Evolutionary conservation across 345 rosid species (phyloP).

Genomic region (Rhodomyrtus tomentosa): DNA sequence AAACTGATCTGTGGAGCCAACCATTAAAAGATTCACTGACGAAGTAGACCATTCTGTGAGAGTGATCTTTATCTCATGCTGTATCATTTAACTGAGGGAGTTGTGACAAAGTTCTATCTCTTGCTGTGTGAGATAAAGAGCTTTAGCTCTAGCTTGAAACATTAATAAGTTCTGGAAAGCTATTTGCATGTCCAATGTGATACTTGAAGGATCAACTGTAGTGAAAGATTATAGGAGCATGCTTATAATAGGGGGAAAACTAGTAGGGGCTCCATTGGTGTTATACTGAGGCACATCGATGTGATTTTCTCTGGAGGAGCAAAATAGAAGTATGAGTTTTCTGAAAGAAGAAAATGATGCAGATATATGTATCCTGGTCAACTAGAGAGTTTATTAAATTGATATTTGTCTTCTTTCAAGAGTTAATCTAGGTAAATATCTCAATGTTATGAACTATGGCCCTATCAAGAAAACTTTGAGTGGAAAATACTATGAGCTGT

Average conservation of each 20-base stretch:
- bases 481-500: not conserved
- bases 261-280: not conserved
- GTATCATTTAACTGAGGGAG: not conserved
- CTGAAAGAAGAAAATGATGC: not conserved
- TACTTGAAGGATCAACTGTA: not conserved
- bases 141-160: not conserved
- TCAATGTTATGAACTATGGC: not conserved
- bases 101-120: not conserved
- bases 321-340: not conserved
- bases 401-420: not conserved
- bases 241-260: not conserved
- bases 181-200: not conserved
- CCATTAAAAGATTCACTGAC: not conserved
- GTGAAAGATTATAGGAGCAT: not conserved
- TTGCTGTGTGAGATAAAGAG: not conserved
- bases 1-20: not conserved
- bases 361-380: not conserved
- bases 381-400: not conserved
- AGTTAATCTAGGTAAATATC: not conserved
- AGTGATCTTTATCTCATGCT: not conserved
- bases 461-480: not conserved
- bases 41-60: not conserved
- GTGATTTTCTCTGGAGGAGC: not conserved
- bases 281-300: not conserved
- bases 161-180: not conserved